Percentiles rank a stretch among this genome's conserved stretches.
These are phyloP conservation scores for Globisporangium solare DNA, from an alignment of 352 stramenopile genomes.

Conservation along the genomic window DNA sequence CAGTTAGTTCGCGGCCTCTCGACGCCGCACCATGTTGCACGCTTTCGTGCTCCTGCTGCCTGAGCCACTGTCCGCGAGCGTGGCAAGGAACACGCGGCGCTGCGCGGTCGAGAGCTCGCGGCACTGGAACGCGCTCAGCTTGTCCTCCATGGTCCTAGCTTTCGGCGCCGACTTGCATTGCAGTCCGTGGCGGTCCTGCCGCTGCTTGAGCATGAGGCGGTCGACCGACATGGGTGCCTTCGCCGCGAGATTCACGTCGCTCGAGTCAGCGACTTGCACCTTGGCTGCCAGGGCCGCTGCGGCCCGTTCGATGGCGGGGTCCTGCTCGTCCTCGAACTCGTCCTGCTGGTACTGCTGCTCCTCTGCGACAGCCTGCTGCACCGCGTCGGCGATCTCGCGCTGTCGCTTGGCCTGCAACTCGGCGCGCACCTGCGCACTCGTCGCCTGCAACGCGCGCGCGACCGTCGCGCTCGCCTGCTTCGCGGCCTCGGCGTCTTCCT, in stretches of 20 bases:
- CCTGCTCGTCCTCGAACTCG: conserved; percentile 46
- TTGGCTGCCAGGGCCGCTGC: not conserved
- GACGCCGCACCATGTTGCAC: conserved; percentile 27
- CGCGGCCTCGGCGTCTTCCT: conserved; percentile 20
- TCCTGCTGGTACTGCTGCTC: conserved; percentile 41
- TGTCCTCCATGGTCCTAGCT: conserved; percentile 40
- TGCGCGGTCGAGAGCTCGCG: conserved; percentile 57
- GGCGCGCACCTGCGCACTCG: conserved; percentile 21
- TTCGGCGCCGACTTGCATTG: conserved; percentile 22
- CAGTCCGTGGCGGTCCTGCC: conserved; percentile 15
- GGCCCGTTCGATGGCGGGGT: conserved; percentile 19
- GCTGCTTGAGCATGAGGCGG: conserved; percentile 30
- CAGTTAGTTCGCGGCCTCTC: too few species aligned
- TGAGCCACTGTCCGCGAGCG: conserved; percentile 21
- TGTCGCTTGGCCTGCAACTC: conserved; percentile 22
- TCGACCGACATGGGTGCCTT: conserved; percentile 23
- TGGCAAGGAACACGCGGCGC: conserved; percentile 54
- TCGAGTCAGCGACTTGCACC: not conserved
- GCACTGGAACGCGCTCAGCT: conserved; percentile 58
- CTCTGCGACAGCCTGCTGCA: conserved; percentile 34
- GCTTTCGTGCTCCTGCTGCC: conserved; percentile 7
- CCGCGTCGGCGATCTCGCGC: conserved; percentile 21
- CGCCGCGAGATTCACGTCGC: not conserved
- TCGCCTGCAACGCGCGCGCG: conserved; percentile 20
- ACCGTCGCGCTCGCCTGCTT: conserved; percentile 19